phyloP scores from a whole-genome alignment of 2,329 filamentous ascomycete species.

The Septoria linicola region DNA sequence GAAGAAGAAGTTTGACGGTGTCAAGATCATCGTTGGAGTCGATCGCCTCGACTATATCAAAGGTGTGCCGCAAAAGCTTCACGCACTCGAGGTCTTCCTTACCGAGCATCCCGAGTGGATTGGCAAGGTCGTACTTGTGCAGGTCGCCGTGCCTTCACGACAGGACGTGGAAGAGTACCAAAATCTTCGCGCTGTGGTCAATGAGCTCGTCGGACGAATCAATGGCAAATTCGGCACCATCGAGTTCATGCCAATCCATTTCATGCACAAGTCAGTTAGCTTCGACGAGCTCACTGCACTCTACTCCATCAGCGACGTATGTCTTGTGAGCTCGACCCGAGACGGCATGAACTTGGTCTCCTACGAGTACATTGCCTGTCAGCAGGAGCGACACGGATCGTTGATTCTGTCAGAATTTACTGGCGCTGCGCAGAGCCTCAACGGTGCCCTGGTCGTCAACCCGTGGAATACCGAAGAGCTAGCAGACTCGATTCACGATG shows the following conservation, averaged over 20 bases:
- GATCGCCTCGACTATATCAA: conserved; percentile 99
- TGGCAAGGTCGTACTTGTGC: conserved; percentile 91
- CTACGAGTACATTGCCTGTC: conserved; percentile 96
- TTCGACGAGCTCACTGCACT: conserved; percentile 94
- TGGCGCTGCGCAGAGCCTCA: conserved; percentile 89
- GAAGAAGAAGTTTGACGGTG: conserved; percentile 87
- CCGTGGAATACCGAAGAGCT: conserved; percentile 98
- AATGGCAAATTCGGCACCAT: conserved; percentile 96
- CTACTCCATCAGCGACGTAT: conserved; percentile 88
- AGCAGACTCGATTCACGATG: conserved; percentile 87
- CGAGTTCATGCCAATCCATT: conserved; percentile 98
- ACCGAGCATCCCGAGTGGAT: conserved; percentile 98
- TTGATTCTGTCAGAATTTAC: conserved; percentile 97
- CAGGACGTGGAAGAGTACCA: conserved; percentile 98
- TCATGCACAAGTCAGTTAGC: conserved; percentile 91
- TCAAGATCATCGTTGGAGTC: conserved; percentile 94
- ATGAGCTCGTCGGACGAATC: conserved; percentile 93
- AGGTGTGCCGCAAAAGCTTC: conserved; percentile 94
- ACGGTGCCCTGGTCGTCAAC: conserved; percentile 91
- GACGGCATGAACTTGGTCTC: conserved; percentile 99
- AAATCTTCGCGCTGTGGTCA: conserved; percentile 90
- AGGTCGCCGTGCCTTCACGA: conserved; percentile 90
- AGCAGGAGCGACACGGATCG: conserved; percentile 84
- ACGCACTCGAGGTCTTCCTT: conserved; percentile 93
- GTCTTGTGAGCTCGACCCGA: conserved; percentile 89